Base-by-base conservation (phyloP, 441 rosid genomes). In the Cnidoscolus chayamansa region DNA sequence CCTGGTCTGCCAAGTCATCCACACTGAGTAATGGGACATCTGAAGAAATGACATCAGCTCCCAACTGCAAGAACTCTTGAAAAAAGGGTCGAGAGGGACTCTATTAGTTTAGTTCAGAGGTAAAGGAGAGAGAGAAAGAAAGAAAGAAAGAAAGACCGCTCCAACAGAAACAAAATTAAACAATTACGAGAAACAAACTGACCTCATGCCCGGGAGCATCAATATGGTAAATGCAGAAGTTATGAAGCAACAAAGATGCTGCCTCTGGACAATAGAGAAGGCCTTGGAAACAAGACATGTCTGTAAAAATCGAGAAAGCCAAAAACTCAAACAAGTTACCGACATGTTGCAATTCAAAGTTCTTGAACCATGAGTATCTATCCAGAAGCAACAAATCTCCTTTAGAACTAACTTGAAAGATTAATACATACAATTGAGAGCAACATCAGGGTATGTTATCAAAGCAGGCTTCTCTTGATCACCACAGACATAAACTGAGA, bases 171-270 rank as follows among this genome's bases (percentile, higher is more conserved):
- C 25, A 56, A 30, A 75, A 64, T n/a, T n/a, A 59, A 13, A 4
- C 35, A 51, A 17, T 57, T 20, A 68, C 58, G 58, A 55, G 67
- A 70, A 77, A 79, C 59, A 80, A 78, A 85, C 89, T 80, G 84
- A 92, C 96, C 96, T 92, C 93, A 75, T 92, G 97, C 53, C 97
- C 96, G 0, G 94, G 90, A 74, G 96, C 91, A 83, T 89, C 89
- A 74, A 92, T 92, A 75, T 92, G 97, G 67, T 90, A 90, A 77
- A 92, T 78, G 83, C 97, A 92, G 85, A 92, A 92, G 87, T 88
- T 92, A 72, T 86, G 90, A 70, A 86, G 87, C 76, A 90, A 74
- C 84, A 92, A 82, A 1, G 97, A 83, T 76, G 90, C 93, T 37
- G 94, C 94, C 69, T 88, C 96, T 2, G 96, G 89, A 75, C 90